Evolutionary conservation across 805 yeast genomes (phyloP).

Genomic region (Suhomyces prunicola): DNA sequence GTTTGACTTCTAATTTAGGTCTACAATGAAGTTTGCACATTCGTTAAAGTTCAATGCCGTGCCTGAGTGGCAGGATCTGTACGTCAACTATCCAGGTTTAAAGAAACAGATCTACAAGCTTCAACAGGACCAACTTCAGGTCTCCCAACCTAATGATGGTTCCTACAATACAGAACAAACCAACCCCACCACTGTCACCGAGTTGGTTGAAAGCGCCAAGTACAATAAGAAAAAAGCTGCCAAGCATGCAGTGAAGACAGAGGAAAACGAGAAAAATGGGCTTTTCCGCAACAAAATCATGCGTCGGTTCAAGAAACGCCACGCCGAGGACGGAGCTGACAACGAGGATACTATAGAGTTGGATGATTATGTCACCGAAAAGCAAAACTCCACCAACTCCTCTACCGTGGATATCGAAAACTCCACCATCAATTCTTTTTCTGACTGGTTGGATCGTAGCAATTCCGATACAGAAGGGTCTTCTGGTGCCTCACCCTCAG

Average conservation of each 20-base stretch:
- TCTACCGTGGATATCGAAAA: slow-evolving; percentile 16
- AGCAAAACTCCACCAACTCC: slow-evolving; percentile 11
- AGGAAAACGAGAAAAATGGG: background rate
- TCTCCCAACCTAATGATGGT: slow-evolving; percentile 22
- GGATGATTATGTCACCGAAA: slow-evolving; percentile 1
- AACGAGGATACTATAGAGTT: background rate
- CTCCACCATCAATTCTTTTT: slow-evolving; percentile 15
- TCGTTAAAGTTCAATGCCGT: slow-evolving; percentile 51
- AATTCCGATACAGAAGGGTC: background rate
- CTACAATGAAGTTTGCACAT: slow-evolving; percentile 48
- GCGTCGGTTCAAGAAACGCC: slow-evolving; percentile 15
- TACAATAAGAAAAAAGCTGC: slow-evolving; percentile 1
- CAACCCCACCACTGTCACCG: slow-evolving; percentile 25
- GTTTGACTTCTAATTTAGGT: background rate
- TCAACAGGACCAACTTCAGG: slow-evolving; percentile 38
- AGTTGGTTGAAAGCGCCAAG: slow-evolving; percentile 18
- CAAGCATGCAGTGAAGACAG: background rate
- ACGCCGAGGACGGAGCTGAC: background rate
- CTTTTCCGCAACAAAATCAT: slow-evolving; percentile 12
- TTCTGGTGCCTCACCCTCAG: background rate
- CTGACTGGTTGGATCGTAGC: background rate
- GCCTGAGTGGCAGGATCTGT: slow-evolving; percentile 51
- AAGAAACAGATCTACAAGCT: slow-evolving; percentile 56
- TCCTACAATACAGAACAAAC: slow-evolving; percentile 14
- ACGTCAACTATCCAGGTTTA: slow-evolving; percentile 45